These are phyloP conservation scores for Dorcoceras hygrometricum DNA, from an alignment of 257 asterid species.

Conservation along the genomic window DNA sequence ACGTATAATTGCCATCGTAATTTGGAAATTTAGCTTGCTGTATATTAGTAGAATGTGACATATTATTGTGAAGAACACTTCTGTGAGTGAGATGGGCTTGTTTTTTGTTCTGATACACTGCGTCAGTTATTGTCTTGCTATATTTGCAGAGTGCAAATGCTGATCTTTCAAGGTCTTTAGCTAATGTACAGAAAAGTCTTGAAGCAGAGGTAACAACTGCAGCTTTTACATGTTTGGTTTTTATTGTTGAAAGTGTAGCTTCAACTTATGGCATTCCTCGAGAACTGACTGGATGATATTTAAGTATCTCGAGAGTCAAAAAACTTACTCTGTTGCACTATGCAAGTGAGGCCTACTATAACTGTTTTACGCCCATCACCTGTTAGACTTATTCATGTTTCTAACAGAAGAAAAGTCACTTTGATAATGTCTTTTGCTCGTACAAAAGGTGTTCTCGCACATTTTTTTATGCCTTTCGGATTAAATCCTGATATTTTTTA, in stretches of 20 bases:
- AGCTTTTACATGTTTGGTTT: slow-evolving; percentile 9
- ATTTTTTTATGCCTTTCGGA: not conserved
- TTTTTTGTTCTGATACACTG: not conserved
- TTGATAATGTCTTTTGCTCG: not conserved
- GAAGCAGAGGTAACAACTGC: slow-evolving; percentile 69
- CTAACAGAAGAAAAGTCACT: not conserved
- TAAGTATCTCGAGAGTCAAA: not conserved
- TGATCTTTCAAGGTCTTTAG: slow-evolving; percentile 83
- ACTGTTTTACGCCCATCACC: not conserved
- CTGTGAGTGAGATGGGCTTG: not conserved
- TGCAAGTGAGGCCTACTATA: not conserved
- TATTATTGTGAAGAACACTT: slow-evolving; percentile 14
- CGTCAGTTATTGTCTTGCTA: slow-evolving; percentile 16
- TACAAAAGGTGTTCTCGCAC: not conserved
- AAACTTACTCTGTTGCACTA: not conserved
- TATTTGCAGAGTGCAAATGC: slow-evolving; percentile 76
- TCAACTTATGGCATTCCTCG: slow-evolving; percentile 16
- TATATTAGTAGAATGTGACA: not conserved
- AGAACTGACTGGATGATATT: slow-evolving; percentile 1
- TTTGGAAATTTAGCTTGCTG: not conserved
- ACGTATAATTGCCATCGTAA: not conserved
- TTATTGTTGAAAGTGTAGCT: slow-evolving; percentile 10
- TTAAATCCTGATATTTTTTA: slow-evolving; percentile 25
- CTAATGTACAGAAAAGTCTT: slow-evolving; percentile 71
- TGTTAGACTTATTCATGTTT: not conserved